Base-by-base conservation (phyloP, 768 basidiomycete species). In the Pleurotus tuoliensis region DNA sequence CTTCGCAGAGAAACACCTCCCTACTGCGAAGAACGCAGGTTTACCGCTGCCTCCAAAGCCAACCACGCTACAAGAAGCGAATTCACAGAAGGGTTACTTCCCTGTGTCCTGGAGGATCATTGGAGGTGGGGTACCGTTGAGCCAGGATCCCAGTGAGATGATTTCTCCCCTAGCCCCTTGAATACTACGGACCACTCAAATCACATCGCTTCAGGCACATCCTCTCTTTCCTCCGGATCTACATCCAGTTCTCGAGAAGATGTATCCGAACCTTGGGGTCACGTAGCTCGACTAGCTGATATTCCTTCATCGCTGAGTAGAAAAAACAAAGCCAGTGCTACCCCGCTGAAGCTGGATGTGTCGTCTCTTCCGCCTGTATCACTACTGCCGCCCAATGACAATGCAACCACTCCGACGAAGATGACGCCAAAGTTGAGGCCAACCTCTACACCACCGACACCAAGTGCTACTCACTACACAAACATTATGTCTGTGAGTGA, bases 31-130 rank as follows among this genome's bases (percentile, higher is more conserved):
- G n/a, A 39, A 16, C 13, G 30, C 53, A 25, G 22, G 18, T 44
- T 24, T 55, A 46, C 20, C 22, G 15, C 63, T 63, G 18, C 63
- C 63, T 0, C 34, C 57, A 12, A 65, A 62, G 24, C 64, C 66
- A n/a, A 15, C 62, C 11, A 62, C 66, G 38, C 12, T 57, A 4
- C 56, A 69, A 34, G 76, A 77, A 43, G 74, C 75, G 30, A 71
- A 66, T 59, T 68, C 63, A 41, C 68, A 73, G 63, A 82, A 71
- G 59, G 77, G 78, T 57, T 86, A 74, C 66, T 85, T 82, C 61
- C 87, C 87, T 24, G 76, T 90, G 46, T 76, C 80, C 3, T 90
- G 88, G 88, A 78, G 88, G 43, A 87, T 90, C 11, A 86, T 90
- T 50, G 87, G 88, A 0, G 88, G 88, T 12, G 88, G 88, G 3